Conservation (phyloP, 148 eudicot species). For the Nepenthes gracilis region DNA sequence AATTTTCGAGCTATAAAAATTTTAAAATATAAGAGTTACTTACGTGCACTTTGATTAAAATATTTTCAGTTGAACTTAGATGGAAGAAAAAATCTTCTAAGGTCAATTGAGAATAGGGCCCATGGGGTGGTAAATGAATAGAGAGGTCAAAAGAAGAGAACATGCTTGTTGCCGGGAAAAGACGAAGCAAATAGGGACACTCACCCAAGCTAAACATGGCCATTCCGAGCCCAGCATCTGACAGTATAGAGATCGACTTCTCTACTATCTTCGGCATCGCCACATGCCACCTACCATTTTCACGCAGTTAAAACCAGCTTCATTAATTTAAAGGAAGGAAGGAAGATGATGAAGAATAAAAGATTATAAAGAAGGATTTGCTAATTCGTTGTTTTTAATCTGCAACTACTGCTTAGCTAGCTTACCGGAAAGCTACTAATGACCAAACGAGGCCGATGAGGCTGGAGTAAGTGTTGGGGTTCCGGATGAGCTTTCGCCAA, state of each 20-base stretch:
- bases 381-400: background rate
- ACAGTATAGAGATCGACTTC: constrained; percentile 59
- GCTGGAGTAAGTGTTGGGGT: constrained; percentile 64
- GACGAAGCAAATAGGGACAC: constrained; percentile 7
- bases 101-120: no score
- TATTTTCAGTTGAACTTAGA: no score
- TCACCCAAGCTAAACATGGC: constrained; percentile 93
- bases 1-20: no score
- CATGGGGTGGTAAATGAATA: no score
- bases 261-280: constrained; percentile 58
- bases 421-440: constrained; percentile 31
- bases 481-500: constrained; percentile 59
- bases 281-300: constrained; percentile 60
- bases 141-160: no score
- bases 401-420: background rate
- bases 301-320: no score
- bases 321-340: no score
- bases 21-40: no score
- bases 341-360: background rate
- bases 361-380: background rate
- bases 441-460: constrained; percentile 58
- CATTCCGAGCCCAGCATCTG: constrained; percentile 96
- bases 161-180: background rate
- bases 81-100: no score
- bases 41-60: no score